Evolutionary conservation across 345 rosid genomes (phyloP).

Genomic region (Gynandropsis gynandra): DNA sequence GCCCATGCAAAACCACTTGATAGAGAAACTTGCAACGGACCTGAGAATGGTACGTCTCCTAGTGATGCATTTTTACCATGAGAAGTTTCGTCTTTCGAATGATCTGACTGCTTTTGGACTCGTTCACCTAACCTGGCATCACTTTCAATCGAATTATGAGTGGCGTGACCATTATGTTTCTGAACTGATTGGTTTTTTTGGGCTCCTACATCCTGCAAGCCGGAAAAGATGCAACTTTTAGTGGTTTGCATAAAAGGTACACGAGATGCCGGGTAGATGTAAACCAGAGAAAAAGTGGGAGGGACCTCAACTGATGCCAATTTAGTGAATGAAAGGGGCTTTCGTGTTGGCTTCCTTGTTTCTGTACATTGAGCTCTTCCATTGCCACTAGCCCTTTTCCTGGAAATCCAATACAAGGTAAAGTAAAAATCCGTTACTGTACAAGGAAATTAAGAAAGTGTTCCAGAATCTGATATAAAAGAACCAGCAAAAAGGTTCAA

Average conservation of each 20-base stretch:
- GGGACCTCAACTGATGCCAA: slow-evolving; percentile 64
- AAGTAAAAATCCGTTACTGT: slow-evolving; percentile 7
- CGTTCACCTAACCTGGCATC: slow-evolving; percentile 35
- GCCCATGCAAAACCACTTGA: slow-evolving; percentile 99
- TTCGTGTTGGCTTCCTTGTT: slow-evolving; percentile 57
- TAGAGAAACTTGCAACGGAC: slow-evolving; percentile 72
- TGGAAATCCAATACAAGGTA: slow-evolving; percentile 27
- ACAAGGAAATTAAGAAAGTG: not conserved
- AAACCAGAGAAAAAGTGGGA: slow-evolving; percentile 18
- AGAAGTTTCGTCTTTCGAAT: slow-evolving; percentile 47
- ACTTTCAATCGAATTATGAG: slow-evolving; percentile 24
- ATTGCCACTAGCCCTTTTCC: slow-evolving; percentile 61
- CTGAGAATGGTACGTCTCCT: slow-evolving; percentile 84
- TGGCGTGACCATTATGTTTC: slow-evolving; percentile 29
- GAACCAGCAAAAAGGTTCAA: too few species aligned
- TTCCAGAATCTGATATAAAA: too few species aligned
- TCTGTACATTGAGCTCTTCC: slow-evolving; percentile 59
- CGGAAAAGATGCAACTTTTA: slow-evolving; percentile 6
- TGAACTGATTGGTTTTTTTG: slow-evolving; percentile 31
- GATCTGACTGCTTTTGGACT: slow-evolving; percentile 35
- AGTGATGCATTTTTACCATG: slow-evolving; percentile 74
- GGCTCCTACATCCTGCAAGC: slow-evolving; percentile 45
- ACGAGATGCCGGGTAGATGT: not conserved
- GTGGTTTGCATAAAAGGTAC: not conserved
- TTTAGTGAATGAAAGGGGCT: slow-evolving; percentile 45